phyloP scores from a whole-genome alignment of 2,329 filamentous ascomycete genomes.

The Dothistroma pini region DNA sequence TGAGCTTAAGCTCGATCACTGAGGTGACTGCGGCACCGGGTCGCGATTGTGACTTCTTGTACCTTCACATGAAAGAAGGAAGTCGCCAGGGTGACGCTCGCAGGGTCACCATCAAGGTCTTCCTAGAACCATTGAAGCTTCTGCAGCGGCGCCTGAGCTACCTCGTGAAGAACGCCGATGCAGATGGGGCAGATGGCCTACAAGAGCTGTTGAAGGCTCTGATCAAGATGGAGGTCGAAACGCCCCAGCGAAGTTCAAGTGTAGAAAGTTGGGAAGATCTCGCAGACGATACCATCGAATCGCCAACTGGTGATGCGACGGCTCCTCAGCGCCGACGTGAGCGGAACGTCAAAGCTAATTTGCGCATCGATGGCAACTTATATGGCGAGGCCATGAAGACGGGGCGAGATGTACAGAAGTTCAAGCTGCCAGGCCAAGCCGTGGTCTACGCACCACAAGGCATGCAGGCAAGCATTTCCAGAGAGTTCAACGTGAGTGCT shows the following conservation, averaged over 20 bases:
- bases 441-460: constrained; percentile 80
- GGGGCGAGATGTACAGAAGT: constrained; percentile 58
- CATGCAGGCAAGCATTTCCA: constrained; percentile 72
- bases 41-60: constrained; percentile 88
- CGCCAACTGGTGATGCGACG: constrained; percentile 45
- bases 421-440: constrained; percentile 76
- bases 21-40: constrained; percentile 90
- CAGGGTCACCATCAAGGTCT: constrained; percentile 84
- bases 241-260: constrained; percentile 62
- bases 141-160: constrained; percentile 82
- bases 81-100: constrained; percentile 62
- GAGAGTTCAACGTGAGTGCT: constrained; percentile 83
- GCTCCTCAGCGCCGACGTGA: constrained; percentile 37
- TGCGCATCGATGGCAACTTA: constrained; percentile 61
- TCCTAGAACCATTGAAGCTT: constrained; percentile 79
- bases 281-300: constrained; percentile 41
- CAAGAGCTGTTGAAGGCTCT: constrained; percentile 69
- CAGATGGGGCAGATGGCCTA: constrained; percentile 64
- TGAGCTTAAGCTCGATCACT: constrained; percentile 70
- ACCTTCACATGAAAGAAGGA: constrained; percentile 66
- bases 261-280: constrained; percentile 87
- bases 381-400: constrained; percentile 45
- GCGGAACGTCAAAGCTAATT: constrained; percentile 53
- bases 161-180: constrained; percentile 73
- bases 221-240: constrained; percentile 66